A percentile compares a stretch with the other conserved stretches of the same genome.
Evolutionary conservation across 257 asterid genomes (phyloP).

Genomic region (Solanum infundibuliforme): DNA sequence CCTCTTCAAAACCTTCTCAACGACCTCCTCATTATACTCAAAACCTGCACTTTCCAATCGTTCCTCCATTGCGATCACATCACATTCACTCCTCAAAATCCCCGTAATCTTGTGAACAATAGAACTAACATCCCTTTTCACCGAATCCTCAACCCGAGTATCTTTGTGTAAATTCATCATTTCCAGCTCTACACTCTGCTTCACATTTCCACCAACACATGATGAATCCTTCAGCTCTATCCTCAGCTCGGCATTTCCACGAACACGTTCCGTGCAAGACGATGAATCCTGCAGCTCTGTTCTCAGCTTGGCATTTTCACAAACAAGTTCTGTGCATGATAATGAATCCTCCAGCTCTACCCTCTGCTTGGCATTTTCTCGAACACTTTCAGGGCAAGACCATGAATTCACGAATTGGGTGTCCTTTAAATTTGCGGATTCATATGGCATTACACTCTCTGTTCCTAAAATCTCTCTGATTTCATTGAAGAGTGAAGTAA

Average conservation of each 20-base stretch:
- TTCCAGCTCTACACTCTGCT: conserved; percentile 6
- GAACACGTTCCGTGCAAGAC: conserved; percentile 13
- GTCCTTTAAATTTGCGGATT: conserved; percentile 8
- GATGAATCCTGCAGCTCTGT: neutral
- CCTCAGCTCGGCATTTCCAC: conserved; percentile 48
- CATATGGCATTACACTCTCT: conserved; percentile 14
- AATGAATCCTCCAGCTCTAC: neutral
- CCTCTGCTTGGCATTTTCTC: conserved; percentile 45
- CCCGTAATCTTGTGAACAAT: conserved; percentile 54
- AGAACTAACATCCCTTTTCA: conserved; percentile 42
- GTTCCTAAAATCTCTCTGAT: conserved; percentile 54
- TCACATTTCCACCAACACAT: conserved; percentile 59
- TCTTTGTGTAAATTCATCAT: neutral
- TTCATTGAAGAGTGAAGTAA: conserved; percentile 54
- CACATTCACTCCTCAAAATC: conserved; percentile 44
- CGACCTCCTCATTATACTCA: conserved; percentile 39
- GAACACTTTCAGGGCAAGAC: conserved; percentile 10
- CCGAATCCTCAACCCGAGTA: neutral
- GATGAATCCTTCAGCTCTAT: neutral
- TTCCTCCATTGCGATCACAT: conserved; percentile 43
- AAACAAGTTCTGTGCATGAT: conserved; percentile 16
- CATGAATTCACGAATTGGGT: neutral
- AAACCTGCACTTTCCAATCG: conserved; percentile 36
- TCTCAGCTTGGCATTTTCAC: conserved; percentile 50
- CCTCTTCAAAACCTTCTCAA: conserved; percentile 67